A percentile compares a stretch with the other conserved stretches of the same genome.
These are phyloP conservation scores for Elsinoe fawcettii DNA, from an alignment of 2,329 filamentous ascomycete species.

Conservation along the genomic window DNA sequence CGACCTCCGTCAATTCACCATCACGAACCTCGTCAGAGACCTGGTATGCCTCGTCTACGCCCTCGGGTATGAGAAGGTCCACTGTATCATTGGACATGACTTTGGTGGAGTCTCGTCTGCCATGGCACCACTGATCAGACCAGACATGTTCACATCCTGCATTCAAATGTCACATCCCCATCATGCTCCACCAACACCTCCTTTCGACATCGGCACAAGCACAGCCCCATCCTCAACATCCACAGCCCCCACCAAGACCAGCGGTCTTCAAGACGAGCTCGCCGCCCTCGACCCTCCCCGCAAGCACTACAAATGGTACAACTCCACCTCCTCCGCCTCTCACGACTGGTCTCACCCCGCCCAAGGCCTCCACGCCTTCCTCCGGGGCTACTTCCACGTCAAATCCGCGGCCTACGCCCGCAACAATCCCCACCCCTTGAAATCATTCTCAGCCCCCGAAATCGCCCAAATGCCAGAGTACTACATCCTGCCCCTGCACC, in stretches of 20 bases:
- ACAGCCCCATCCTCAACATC: background rate
- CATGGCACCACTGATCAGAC: conserved; percentile 53
- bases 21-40: conserved; percentile 55
- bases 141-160: conserved; percentile 56
- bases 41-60: conserved; percentile 53
- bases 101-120: conserved; percentile 56
- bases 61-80: conserved; percentile 51
- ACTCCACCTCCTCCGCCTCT: conserved; percentile 44
- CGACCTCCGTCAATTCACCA: conserved; percentile 50
- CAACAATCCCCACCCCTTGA: conserved; percentile 44
- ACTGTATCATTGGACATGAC: conserved; percentile 58
- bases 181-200: conserved; percentile 44
- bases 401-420: conserved; percentile 54
- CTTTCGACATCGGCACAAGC: conserved; percentile 32
- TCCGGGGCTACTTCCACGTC: conserved; percentile 61
- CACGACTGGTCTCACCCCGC: conserved; percentile 41
- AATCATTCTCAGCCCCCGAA: conserved; percentile 49
- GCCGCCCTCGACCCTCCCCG: conserved; percentile 47
- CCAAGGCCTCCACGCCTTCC: conserved; percentile 51
- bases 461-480: conserved; percentile 57
- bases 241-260: background rate
- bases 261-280: conserved; percentile 46
- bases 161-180: conserved; percentile 61
- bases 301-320: conserved; percentile 66
- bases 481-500: conserved; percentile 56